phyloP scores from a whole-genome alignment of 495 filamentous ascomycete genomes.

The Neurospora sp. region DNA sequence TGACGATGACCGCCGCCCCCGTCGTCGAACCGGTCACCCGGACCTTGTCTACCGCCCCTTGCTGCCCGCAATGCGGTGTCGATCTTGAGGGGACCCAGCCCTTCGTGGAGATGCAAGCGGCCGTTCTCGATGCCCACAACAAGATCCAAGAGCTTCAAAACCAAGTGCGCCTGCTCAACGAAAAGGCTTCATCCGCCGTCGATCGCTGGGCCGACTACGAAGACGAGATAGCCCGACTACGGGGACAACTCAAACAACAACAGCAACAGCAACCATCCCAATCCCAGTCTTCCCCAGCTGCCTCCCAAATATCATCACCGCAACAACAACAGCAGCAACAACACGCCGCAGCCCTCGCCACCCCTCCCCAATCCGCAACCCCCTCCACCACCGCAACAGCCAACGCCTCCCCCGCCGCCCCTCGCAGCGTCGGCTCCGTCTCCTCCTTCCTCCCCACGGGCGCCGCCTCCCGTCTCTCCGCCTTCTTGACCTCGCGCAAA shows the following conservation, averaged over 20 bases:
- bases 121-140: conserved; percentile 46
- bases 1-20: not conserved
- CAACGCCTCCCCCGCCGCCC: conserved; percentile 1
- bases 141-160: conserved; percentile 73
- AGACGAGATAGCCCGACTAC: conserved; percentile 67
- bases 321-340: not conserved
- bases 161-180: conserved; percentile 63
- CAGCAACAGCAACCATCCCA: not conserved
- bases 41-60: conserved; percentile 1
- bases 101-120: conserved; percentile 39
- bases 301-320: conserved; percentile 20
- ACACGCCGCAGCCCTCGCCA: conserved; percentile 12
- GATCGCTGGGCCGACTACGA: conserved; percentile 92
- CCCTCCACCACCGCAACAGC: conserved; percentile 15
- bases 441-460: conserved; percentile 32
- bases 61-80: conserved; percentile 30
- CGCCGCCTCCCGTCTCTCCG: conserved; percentile 48
- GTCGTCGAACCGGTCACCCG: not conserved
- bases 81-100: conserved; percentile 24
- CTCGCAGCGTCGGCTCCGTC: conserved; percentile 5
- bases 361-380: conserved; percentile 14
- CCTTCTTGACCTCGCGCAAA: conserved; percentile 54
- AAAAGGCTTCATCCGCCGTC: conserved; percentile 65
- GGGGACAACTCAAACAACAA: conserved; percentile 29
- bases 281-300: conserved; percentile 2